Evolutionary conservation across 371 early-diverging fungal genomes (phyloP), one percentile per base, ranked within the genome.

Genomic region (Fennellomyces sp.): DNA sequence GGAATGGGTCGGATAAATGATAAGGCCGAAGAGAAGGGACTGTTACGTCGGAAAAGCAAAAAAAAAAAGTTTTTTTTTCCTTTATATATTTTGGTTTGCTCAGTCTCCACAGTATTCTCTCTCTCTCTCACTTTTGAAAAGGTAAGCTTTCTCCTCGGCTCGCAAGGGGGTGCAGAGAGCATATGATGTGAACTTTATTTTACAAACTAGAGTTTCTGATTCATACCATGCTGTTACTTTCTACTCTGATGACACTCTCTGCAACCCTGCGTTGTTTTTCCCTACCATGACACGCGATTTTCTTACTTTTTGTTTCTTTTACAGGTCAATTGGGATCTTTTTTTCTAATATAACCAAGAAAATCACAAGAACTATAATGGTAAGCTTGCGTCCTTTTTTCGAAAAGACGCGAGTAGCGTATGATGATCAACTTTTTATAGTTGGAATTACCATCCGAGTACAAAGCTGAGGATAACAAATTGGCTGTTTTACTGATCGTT

Each of bases 151-250:
- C 39, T 56, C 54, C 28, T 52, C 15, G 8, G 35, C 13, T 33
- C 51, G n/a, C n/a, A n/a, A n/a, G n/a, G n/a, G n/a, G n/a, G n/a
- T n/a, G n/a, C n/a, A 45, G 35, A 23, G 49, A 56, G 57, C 72
- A 77, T 64, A 68, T 59, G 80, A 79, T 79, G 80, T 56, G 62
- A 60, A 63, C 29, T 66, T 54, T 45, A 69, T 73, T 72, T 75
- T 72, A 72, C 81, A 80, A 80, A 80, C 81, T 80, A 80, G 81
- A 80, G 81, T 80, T 80, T 80, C 77, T 80, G 81, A 80, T 49
- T 53, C n/a, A 63, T 35, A 30, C 69, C 68, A 61, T 75, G 73
- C 68, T 69, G 73, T 73, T 49, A 82, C 66, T 57, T 71, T 63
- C 62, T 28, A 58, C 53, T 51, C 87, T 80, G 81, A 77, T 77